These are phyloP conservation scores for Parathielavia hyrcaniae DNA, from an alignment of 495 filamentous ascomycete species.

Conservation along the genomic window DNA sequence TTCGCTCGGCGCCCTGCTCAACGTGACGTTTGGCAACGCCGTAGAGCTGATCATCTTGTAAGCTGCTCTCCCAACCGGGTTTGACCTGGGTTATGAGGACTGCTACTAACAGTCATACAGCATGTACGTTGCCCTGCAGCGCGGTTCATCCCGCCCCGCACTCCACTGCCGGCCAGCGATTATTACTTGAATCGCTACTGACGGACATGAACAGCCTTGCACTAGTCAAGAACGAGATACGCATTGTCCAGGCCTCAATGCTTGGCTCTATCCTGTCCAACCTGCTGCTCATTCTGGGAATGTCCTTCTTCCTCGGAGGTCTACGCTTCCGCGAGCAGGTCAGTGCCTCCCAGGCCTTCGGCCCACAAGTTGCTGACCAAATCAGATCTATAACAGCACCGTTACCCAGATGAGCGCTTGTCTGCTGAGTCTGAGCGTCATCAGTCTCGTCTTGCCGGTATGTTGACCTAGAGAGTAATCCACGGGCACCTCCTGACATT, in stretches of 20 bases:
- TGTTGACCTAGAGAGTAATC: too few relatives aligned
- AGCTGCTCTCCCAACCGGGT: constrained; percentile 52
- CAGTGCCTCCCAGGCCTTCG: background rate
- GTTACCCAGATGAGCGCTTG: constrained; percentile 94
- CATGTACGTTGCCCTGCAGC: constrained; percentile 31
- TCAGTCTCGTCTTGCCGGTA: constrained; percentile 66
- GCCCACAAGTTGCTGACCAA: constrained; percentile 44
- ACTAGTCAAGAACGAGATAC: constrained; percentile 71
- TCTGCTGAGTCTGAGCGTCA: constrained; percentile 81
- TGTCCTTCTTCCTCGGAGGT: constrained; percentile 84
- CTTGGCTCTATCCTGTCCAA: constrained; percentile 88
- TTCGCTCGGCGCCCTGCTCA: constrained; percentile 73
- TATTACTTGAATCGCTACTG: background rate
- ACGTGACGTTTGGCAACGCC: constrained; percentile 84
- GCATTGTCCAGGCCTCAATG: constrained; percentile 83
- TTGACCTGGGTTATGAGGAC: background rate
- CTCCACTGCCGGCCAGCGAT: background rate
- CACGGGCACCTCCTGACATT: background rate
- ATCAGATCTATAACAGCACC: constrained; percentile 83
- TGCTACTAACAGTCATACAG: constrained; percentile 19
- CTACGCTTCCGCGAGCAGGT: constrained; percentile 76
- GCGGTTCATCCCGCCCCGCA: background rate
- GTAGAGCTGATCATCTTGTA: constrained; percentile 49
- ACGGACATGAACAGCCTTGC: constrained; percentile 49
- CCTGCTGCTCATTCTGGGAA: constrained; percentile 80